phyloP scores from a whole-genome alignment of 148 eudicot genomes.

The Diospyros kaki region DNA sequence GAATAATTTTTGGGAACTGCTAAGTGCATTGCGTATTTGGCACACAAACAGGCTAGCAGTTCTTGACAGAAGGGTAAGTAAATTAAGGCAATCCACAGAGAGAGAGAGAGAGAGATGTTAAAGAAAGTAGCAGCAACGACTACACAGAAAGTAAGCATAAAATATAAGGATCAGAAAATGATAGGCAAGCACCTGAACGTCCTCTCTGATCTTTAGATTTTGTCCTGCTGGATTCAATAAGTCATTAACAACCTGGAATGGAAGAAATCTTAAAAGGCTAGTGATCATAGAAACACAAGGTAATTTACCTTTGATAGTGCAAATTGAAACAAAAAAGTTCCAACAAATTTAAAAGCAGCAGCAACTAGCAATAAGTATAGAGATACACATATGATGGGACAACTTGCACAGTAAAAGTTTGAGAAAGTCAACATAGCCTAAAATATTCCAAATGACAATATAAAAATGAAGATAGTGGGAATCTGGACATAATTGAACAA shows the following conservation, averaged over 20 bases:
- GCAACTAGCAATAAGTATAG: constrained; percentile 5
- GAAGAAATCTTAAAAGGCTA: constrained; percentile 11
- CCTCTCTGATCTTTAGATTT: constrained; percentile 91
- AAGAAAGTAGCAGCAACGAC: not conserved
- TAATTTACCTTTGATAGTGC: not conserved
- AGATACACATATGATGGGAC: not conserved
- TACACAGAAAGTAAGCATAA: constrained; percentile 3
- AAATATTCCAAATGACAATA: not conserved
- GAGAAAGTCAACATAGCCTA: not conserved
- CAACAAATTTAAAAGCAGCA: not conserved
- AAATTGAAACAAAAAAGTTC: constrained; percentile 1
- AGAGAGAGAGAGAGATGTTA: not conserved
- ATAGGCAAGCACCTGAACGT: constrained; percentile 60
- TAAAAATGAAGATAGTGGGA: not conserved
- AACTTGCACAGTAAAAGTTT: not conserved
- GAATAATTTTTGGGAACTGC: not conserved
- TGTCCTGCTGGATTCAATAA: constrained; percentile 98
- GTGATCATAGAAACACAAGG: constrained; percentile 1
- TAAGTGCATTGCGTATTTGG: not conserved
- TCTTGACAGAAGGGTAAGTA: not conserved
- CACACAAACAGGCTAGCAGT: not conserved
- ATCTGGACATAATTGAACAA: not conserved
- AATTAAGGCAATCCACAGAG: not conserved
- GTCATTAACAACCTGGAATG: constrained; percentile 92
- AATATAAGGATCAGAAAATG: constrained; percentile 9